Conservation (phyloP, 306 rosid species). For the Corylus avellana region DNA sequence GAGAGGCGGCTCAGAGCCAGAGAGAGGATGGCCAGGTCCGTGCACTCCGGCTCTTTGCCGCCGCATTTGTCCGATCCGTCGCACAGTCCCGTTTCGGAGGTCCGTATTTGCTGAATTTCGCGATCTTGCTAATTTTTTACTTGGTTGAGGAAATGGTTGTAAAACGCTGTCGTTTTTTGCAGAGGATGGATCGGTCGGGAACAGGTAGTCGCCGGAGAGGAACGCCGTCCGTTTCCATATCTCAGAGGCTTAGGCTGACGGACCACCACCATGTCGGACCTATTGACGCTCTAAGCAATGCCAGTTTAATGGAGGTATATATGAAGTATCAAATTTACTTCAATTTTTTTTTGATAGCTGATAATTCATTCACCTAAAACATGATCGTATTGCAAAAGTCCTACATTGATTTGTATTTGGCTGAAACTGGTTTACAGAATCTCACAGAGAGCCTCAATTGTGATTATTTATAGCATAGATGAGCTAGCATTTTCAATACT, state of each 20-base stretch:
- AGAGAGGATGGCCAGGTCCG: conserved; percentile 67
- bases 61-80: conserved; percentile 99
- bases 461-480: too few species aligned
- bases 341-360: background rate
- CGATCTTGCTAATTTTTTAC: background rate
- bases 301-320: conserved; percentile 88
- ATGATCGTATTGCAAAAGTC: too few species aligned
- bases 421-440: too few species aligned
- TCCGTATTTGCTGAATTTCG: conserved; percentile 10
- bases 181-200: conserved; percentile 95
- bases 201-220: conserved; percentile 75
- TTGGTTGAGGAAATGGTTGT: background rate
- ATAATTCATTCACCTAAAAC: background rate
- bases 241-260: conserved; percentile 61
- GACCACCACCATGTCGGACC: conserved; percentile 66
- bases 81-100: conserved; percentile 95
- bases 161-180: conserved; percentile 22
- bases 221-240: conserved; percentile 63
- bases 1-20: conserved; percentile 55
- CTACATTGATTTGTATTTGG: too few species aligned
- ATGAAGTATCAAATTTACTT: background rate
- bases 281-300: conserved; percentile 71
- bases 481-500: too few species aligned
- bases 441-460: too few species aligned
- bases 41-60: conserved; percentile 85